These are phyloP conservation scores for Lactarius sp. DNA, from an alignment of 768 basidiomycete species.

Conservation along the genomic window DNA sequence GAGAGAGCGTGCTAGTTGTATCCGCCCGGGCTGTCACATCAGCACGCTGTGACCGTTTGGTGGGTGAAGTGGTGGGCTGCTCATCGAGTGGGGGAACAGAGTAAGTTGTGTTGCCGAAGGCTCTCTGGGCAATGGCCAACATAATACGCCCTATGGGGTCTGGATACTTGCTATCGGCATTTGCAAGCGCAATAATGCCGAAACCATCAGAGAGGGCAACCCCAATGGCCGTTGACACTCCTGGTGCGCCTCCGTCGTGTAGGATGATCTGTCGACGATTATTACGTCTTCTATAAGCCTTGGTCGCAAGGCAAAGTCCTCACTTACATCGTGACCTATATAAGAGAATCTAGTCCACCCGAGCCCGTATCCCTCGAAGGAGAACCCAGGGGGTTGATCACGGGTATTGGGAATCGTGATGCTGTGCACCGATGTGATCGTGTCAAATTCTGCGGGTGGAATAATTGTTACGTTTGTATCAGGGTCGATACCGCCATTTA, in stretches of 20 bases:
- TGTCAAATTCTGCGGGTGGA: no score
- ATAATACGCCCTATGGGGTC: no score
- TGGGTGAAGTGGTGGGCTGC: background rate
- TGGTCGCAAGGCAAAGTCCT: background rate
- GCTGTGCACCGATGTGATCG: no score
- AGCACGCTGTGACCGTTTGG: background rate
- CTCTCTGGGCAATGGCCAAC: no score
- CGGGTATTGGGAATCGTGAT: no score
- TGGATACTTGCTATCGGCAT: conserved; percentile 19
- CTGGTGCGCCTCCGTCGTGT: conserved; percentile 33
- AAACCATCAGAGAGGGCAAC: conserved; percentile 36
- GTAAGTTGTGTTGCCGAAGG: no score
- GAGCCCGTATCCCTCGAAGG: conserved; percentile 37
- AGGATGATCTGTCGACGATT: conserved; percentile 35
- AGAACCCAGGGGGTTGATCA: no score
- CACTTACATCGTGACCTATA: conserved; percentile 38
- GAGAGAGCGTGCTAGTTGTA: background rate
- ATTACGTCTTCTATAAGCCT: background rate
- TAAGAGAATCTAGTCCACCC: conserved; percentile 40
- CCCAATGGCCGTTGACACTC: conserved; percentile 31
- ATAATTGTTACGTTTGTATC: no score
- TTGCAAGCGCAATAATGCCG: conserved; percentile 32
- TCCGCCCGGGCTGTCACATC: background rate
- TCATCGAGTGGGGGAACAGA: background rate
- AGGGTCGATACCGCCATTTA: no score